These are phyloP conservation scores for Barnettozyma vustinii DNA, from an alignment of 805 yeast genomes.

Conservation along the genomic window DNA sequence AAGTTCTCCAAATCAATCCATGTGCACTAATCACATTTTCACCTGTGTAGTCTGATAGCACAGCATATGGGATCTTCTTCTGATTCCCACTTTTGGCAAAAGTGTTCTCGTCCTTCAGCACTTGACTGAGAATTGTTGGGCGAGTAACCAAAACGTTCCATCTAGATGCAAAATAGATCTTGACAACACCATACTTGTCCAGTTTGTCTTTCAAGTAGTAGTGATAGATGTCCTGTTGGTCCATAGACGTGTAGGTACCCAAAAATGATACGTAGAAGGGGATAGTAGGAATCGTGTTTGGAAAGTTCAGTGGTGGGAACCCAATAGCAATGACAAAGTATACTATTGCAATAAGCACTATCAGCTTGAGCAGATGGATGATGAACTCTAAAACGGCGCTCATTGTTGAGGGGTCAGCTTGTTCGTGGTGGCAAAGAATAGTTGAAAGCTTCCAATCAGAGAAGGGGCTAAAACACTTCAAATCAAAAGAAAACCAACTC, in stretches of 20 bases:
- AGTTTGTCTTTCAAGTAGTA: slow-evolving; percentile 37
- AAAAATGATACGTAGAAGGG: slow-evolving; percentile 54
- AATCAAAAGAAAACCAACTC: not conserved
- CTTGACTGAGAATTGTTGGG: slow-evolving; percentile 41
- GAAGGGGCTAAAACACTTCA: not conserved
- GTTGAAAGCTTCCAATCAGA: not conserved
- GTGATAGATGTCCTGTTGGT: slow-evolving; percentile 43
- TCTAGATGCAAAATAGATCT: slow-evolving; percentile 53
- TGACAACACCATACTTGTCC: slow-evolving; percentile 52
- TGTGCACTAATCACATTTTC: slow-evolving; percentile 58
- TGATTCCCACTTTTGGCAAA: slow-evolving; percentile 59
- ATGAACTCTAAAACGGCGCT: not conserved
- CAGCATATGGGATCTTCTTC: slow-evolving; percentile 50
- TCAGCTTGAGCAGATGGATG: slow-evolving; percentile 1
- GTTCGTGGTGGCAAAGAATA: not conserved
- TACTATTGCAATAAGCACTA: not conserved
- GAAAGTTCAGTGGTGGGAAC: slow-evolving; percentile 47
- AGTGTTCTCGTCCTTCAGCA: slow-evolving; percentile 43
- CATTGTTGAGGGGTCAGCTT: not conserved
- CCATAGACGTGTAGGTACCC: slow-evolving; percentile 37
- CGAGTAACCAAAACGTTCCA: slow-evolving; percentile 53
- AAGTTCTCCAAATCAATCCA: slow-evolving; percentile 45
- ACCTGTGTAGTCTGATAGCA: slow-evolving; percentile 50
- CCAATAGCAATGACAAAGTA: slow-evolving; percentile 11
- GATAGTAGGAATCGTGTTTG: slow-evolving; percentile 51